Conservation (phyloP, 768 basidiomycete genomes). For the Boletus sensibilis region DNA sequence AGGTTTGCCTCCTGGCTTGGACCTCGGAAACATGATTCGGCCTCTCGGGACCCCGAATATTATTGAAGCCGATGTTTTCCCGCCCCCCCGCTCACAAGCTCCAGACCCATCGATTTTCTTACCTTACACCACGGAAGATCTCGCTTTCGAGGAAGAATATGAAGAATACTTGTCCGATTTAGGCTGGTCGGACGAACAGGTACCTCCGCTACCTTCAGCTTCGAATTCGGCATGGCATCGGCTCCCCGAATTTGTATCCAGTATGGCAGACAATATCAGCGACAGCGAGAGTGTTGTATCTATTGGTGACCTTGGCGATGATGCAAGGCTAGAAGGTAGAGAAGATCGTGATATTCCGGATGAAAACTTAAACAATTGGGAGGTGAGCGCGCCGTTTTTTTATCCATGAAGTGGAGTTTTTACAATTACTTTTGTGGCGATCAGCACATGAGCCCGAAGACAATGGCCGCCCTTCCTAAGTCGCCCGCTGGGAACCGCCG, state of each 20-base stretch:
- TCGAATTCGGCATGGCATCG: slow-evolving; percentile 74
- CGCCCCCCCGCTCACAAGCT: slow-evolving; percentile 84
- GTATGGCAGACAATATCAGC: slow-evolving; percentile 85
- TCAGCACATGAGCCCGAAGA: slow-evolving; percentile 95
- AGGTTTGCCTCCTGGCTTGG: slow-evolving; percentile 70
- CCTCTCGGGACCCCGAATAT: slow-evolving; percentile 74
- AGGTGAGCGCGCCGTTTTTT: slow-evolving; percentile 52
- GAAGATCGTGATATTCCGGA: slow-evolving; percentile 64
- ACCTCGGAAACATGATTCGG: slow-evolving; percentile 71
- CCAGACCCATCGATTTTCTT: slow-evolving; percentile 82
- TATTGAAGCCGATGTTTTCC: slow-evolving; percentile 90
- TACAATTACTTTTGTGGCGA: neutral
- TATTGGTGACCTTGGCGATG: slow-evolving; percentile 86
- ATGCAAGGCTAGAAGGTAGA: slow-evolving; percentile 62
- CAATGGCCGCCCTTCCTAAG: slow-evolving; percentile 89
- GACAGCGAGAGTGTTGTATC: slow-evolving; percentile 92
- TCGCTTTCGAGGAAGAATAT: slow-evolving; percentile 95
- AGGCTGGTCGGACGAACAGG: slow-evolving; percentile 64
- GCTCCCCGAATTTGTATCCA: slow-evolving; percentile 74
- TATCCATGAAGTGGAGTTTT: neutral
- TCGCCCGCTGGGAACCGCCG: slow-evolving; percentile 82
- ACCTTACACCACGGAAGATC: slow-evolving; percentile 90
- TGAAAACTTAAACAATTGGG: slow-evolving; percentile 94
- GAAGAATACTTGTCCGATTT: slow-evolving; percentile 93
- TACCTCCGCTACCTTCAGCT: slow-evolving; percentile 36